Percentiles rank a stretch among this genome's conserved stretches.
Conservation (phyloP, 2,329 filamentous ascomycete genomes). For the Colletotrichum sp. region DNA sequence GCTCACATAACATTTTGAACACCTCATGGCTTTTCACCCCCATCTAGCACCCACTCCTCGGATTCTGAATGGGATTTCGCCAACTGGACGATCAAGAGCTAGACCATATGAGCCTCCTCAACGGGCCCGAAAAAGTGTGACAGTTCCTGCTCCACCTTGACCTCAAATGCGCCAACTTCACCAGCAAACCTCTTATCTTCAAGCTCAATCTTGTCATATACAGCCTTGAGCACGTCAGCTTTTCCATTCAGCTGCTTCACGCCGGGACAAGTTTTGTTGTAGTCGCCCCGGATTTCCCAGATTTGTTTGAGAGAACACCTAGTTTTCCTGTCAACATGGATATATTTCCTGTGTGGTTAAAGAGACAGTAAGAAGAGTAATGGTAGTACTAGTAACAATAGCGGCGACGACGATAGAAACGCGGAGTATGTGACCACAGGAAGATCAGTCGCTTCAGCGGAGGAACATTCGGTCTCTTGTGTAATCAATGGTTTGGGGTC, state of each 20-base stretch:
- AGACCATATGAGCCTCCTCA: background rate
- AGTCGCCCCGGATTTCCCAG: rapidly evolving
- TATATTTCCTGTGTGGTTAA: rapidly evolving
- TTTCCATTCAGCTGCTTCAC: background rate
- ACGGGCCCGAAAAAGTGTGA: too few species aligned
- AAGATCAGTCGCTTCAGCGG: too few species aligned
- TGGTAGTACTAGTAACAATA: rapidly evolving
- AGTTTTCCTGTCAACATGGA: too few species aligned
- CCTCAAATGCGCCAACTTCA: background rate
- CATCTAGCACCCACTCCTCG: background rate
- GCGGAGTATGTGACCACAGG: rapidly evolving
- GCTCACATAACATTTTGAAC: background rate
- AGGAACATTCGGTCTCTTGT: too few species aligned
- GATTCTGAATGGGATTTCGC: rapidly evolving
- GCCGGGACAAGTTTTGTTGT: background rate
- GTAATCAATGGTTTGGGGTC: rapidly evolving
- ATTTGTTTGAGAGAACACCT: too few species aligned
- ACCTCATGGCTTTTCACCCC: background rate
- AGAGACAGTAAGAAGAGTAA: rapidly evolving
- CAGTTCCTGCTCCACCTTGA: too few species aligned
- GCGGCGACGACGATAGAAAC: rapidly evolving
- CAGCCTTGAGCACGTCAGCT: background rate
- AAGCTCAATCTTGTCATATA: background rate
- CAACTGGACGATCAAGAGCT: background rate
- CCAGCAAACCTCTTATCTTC: background rate